Conservation (phyloP, 2,329 filamentous ascomycete genomes). For the Nannizzia gypsea region DNA sequence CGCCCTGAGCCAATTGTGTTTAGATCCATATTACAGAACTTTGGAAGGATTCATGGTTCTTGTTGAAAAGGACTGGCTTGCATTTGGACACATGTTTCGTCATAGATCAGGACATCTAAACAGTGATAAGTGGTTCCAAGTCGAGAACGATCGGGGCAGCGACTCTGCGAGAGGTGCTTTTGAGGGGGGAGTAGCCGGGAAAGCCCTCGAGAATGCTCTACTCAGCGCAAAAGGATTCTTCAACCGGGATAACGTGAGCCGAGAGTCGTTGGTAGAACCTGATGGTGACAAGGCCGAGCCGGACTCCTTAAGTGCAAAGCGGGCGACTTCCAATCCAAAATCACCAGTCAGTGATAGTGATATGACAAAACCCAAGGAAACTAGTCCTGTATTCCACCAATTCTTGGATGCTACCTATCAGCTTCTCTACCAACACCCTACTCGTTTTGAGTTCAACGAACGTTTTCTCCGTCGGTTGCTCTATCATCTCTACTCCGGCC, state of each 20-base stretch:
- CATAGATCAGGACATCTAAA: conserved; percentile 79
- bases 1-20: conserved; percentile 78
- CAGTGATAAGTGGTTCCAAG: conserved; percentile 86
- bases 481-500: conserved; percentile 90
- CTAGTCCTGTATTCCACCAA: conserved; percentile 93
- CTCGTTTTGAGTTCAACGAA: conserved; percentile 91
- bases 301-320: conserved; percentile 30
- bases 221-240: conserved; percentile 82
- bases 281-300: conserved; percentile 44
- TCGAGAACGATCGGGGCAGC: conserved; percentile 66
- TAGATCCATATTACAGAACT: conserved; percentile 91
- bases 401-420: conserved; percentile 94
- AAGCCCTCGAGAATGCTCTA: conserved; percentile 75
- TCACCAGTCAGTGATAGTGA: conserved; percentile 44
- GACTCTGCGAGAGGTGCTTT: conserved; percentile 29
- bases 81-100: conserved; percentile 95
- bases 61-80: conserved; percentile 94
- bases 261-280: conserved; percentile 52
- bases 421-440: conserved; percentile 70
- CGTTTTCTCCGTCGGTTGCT: conserved; percentile 77
- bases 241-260: conserved; percentile 61
- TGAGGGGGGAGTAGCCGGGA: conserved; percentile 41
- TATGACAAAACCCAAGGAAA: conserved; percentile 67
- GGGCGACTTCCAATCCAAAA: conserved; percentile 23
- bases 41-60: conserved; percentile 89